These are phyloP conservation scores for Trichomonascaceae sp. DNA, from an alignment of 1,139 yeast genomes.

Conservation along the genomic window DNA sequence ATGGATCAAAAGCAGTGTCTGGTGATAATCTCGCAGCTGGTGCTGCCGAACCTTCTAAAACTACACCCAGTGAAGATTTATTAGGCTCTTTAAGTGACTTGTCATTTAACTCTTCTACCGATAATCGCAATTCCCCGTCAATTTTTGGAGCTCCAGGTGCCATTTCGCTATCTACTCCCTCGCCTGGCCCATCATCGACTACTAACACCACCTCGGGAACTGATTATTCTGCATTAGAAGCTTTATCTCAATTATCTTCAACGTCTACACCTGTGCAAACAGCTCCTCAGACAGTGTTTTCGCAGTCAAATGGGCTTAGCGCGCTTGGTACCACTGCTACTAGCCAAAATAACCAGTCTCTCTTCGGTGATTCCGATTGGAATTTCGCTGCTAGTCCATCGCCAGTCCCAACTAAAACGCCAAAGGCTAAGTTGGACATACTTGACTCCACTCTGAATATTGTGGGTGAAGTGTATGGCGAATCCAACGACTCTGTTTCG, in stretches of 20 bases:
- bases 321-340: not conserved
- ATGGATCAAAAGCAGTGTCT: constrained; percentile 27
- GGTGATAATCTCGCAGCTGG: constrained; percentile 21
- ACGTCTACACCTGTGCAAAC: constrained; percentile 1
- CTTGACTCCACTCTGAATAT: constrained; percentile 40
- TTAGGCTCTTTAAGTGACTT: constrained; percentile 65
- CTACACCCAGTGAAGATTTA: constrained; percentile 44
- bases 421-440: constrained; percentile 16
- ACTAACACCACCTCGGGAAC: constrained; percentile 9
- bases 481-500: constrained; percentile 36
- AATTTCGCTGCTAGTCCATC: constrained; percentile 9
- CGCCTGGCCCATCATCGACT: constrained; percentile 9
- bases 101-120: constrained; percentile 36
- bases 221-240: constrained; percentile 9
- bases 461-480: constrained; percentile 41
- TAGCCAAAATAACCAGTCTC: not conserved
- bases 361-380: constrained; percentile 8
- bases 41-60: constrained; percentile 17
- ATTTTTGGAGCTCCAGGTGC: constrained; percentile 34
- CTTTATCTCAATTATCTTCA: constrained; percentile 9
- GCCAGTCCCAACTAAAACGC: constrained; percentile 10
- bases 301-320: not conserved
- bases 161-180: constrained; percentile 26
- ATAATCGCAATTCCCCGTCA: constrained; percentile 32
- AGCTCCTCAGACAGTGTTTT: not conserved